These are phyloP conservation scores for Alternaria arborescens DNA, from an alignment of 2,329 filamentous ascomycete genomes.

Conservation along the genomic window DNA sequence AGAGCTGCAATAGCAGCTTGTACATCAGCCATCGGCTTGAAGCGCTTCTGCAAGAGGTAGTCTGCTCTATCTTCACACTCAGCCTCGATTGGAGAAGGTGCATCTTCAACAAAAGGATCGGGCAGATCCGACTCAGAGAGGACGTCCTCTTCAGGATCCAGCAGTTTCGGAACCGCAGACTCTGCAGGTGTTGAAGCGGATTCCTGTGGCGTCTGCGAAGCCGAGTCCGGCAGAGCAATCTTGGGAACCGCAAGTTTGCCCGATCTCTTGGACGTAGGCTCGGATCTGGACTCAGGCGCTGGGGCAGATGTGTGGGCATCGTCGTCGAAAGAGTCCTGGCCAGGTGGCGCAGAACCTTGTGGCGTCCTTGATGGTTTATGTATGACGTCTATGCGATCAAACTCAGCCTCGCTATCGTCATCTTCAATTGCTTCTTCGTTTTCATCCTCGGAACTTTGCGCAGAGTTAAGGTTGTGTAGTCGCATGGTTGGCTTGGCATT, in stretches of 20 bases:
- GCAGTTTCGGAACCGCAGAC: constrained; percentile 28
- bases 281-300: constrained; percentile 16
- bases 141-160: constrained; percentile 46
- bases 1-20: constrained; percentile 54
- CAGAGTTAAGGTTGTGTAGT: constrained; percentile 26
- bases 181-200: constrained; percentile 37
- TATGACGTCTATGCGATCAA: constrained; percentile 20
- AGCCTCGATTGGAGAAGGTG: constrained; percentile 35
- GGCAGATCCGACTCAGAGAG: constrained; percentile 50
- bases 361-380: constrained; percentile 25
- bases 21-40: constrained; percentile 54
- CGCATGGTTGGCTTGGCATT: constrained; percentile 41
- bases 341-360: constrained; percentile 31
- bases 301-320: constrained; percentile 15
- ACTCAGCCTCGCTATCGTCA: constrained; percentile 27
- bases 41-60: constrained; percentile 52
- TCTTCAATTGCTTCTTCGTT: constrained; percentile 25
- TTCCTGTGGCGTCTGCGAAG: constrained; percentile 39
- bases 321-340: constrained; percentile 20
- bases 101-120: constrained; percentile 45
- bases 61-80: constrained; percentile 54
- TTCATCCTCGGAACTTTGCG: constrained; percentile 28
- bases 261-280: constrained; percentile 15
- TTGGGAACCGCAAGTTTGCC: constrained; percentile 28
- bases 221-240: constrained; percentile 30